Evolutionary conservation across 257 asterid genomes (phyloP), one percentile per base, ranked within the genome.

Genomic region (Primulina tabacum): DNA sequence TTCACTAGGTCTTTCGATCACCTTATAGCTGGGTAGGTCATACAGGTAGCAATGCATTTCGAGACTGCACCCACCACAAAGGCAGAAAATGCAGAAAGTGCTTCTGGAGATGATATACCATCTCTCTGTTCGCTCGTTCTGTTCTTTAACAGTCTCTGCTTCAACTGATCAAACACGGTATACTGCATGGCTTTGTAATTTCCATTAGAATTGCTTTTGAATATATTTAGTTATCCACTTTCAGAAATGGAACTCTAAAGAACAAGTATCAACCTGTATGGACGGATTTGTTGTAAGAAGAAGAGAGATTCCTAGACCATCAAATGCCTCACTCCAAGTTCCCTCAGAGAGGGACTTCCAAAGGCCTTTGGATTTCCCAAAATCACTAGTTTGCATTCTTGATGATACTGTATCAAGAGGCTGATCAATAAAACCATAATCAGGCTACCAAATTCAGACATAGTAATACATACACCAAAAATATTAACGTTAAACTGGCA

Each of bases 341-440:
- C 92, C 85, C 82, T 86, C 97, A 2, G 96, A 79, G 43, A 92
- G 86, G 64, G 91, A 85, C 75, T 82, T 75, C 95, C 87, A 82
- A 18, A 92, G 79, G 73, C 98, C 95, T 79, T 85, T 88, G 8
- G 98, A 90, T 82, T 90, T 87, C 53, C 97, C 98, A 73, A 92
- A 92, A 0, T 81, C 90, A 74, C 97, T 88, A 7, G 95, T 92
- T 83, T 92, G 98, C 98, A 92, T 92, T 84, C 84, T 90, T n/a
- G 98, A 88, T 64, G 98, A 83, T 65, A 89, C 95, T 62, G 98
- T 90, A 71, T 92, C 98, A 67, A 92, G 89, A 30, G 97, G 97
- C 98, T 92, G 92, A 85, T 61, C 4, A 60, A 33, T n/a, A 60
- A 61, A 73, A 72, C 21, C 60, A 72, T 43, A 71, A 73, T 75